phyloP scores from a whole-genome alignment of 495 filamentous ascomycete genomes.

The Xylaria nigripes region DNA sequence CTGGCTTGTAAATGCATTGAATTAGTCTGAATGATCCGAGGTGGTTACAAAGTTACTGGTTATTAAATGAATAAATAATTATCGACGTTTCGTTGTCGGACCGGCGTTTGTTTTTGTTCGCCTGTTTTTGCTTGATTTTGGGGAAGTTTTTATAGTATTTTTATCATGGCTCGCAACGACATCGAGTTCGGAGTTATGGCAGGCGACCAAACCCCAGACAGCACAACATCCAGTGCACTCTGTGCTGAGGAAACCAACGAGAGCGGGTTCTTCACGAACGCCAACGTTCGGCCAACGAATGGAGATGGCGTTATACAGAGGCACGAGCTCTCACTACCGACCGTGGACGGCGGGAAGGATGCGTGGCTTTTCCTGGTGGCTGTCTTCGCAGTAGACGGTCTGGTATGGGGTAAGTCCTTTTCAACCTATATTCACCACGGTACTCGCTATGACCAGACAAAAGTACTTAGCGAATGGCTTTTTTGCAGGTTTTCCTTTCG shows the following conservation, averaged over 20 bases:
- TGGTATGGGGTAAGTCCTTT: slow-evolving; percentile 46
- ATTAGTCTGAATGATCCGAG: background rate
- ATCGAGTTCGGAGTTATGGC: slow-evolving; percentile 1
- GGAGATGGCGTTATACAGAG: background rate
- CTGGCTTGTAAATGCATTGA: background rate
- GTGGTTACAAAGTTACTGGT: background rate
- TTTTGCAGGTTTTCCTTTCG: slow-evolving; percentile 47
- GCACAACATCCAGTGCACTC: background rate
- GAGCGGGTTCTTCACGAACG: background rate
- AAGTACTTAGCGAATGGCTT: background rate
- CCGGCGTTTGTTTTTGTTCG: background rate
- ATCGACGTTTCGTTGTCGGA: background rate
- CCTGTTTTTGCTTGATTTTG: background rate
- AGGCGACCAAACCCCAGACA: slow-evolving; percentile 1
- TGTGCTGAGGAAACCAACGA: background rate
- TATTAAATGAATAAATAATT: background rate
- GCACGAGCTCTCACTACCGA: slow-evolving; percentile 38
- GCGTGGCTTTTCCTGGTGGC: slow-evolving; percentile 52
- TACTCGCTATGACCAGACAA: background rate
- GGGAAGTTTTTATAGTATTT: background rate
- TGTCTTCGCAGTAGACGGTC: slow-evolving; percentile 48
- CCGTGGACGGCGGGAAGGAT: slow-evolving; percentile 45
- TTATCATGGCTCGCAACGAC: background rate
- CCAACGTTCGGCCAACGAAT: background rate
- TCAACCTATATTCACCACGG: background rate